Percentiles rank a stretch among this genome's conserved stretches.
These are phyloP conservation scores for Neurospora sublineolata DNA, from an alignment of 495 filamentous ascomycete genomes.

Conservation along the genomic window DNA sequence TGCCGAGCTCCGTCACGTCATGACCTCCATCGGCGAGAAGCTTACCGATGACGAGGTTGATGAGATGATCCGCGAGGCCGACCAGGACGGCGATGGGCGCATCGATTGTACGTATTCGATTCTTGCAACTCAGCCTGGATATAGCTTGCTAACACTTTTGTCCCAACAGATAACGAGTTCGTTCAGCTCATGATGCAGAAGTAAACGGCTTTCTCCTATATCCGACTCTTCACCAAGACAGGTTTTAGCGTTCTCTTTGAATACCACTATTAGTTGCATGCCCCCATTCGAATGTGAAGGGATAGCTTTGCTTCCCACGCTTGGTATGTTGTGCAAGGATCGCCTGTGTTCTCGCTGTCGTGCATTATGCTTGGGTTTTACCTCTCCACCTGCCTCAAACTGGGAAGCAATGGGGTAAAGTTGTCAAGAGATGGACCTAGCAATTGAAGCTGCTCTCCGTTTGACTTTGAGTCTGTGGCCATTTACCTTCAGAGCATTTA, in stretches of 20 bases:
- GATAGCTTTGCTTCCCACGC: not conserved
- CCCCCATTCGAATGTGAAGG: not conserved
- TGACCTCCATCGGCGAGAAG: conserved; percentile 99
- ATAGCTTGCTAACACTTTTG: conserved; percentile 22
- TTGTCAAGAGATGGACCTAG: not conserved
- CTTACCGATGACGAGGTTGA: conserved; percentile 98
- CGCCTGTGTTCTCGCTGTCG: not conserved
- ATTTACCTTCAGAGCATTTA: not conserved
- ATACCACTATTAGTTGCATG: not conserved
- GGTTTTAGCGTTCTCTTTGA: not conserved
- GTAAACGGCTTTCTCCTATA: conserved; percentile 35
- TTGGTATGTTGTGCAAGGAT: not conserved
- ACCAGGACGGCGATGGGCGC: conserved; percentile 91
- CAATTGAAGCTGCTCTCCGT: not conserved
- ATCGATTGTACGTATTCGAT: conserved; percentile 68
- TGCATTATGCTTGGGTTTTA: not conserved
- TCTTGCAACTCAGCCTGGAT: not conserved
- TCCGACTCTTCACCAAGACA: not conserved
- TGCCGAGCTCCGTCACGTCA: conserved; percentile 94
- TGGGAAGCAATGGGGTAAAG: not conserved
- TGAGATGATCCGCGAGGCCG: conserved; percentile 99
- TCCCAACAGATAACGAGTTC: conserved; percentile 84
- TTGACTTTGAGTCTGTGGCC: not conserved
- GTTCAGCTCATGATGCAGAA: conserved; percentile 99
- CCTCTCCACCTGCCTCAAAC: not conserved